Evolutionary conservation across 805 yeast species (phyloP), one percentile per base, ranked within the genome.

Genomic region (Ogataea siamensis): DNA sequence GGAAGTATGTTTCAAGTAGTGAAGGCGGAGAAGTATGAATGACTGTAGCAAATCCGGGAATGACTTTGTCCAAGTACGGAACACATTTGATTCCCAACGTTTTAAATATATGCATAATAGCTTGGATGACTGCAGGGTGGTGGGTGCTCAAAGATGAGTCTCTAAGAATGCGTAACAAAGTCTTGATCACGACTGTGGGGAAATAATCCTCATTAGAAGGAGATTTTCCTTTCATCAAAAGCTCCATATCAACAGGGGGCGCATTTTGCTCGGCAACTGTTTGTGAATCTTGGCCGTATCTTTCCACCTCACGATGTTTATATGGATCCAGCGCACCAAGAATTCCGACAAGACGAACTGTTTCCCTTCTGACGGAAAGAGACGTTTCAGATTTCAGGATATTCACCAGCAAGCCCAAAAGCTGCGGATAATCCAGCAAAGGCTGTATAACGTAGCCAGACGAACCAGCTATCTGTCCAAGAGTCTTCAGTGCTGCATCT

Each of bases 301-400:
- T 80, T 56, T 89, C 98, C 7, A 89, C 86, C 51, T 87, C 96
- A 39, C 96, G 78, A 50, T 88, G 94, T 55, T 87, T 89, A 57
- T 91, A 93, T 1, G 99, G 99, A 62, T 93, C 99, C 32, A 93
- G 67, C 0, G 99, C 99, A 46, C 99, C 99, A 28, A 93, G 66
- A 22, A 89, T 88, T 55, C 99, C 99, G 40, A 93, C 67, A 16
- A 93, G 63, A 47, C 91, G 73, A 1, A 93, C 95, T 0, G 96
- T 84, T 58, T 93, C 98, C 40, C 96, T 68, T 53, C 93, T 77
- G 6, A 87, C 80, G 4, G 74, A 65, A 3, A 82, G 74, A 0
- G 95, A 77, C 8, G 78, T 75, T 53, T 91, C 97, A 42, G 88
- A 78, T 47, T 85, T 85, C 39, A 93, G 64, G 27, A 93, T 87